Percentiles rank a stretch among this genome's conserved stretches.
Conservation (phyloP, 106 monocot genomes). For the Hemerocallis citrina region DNA sequence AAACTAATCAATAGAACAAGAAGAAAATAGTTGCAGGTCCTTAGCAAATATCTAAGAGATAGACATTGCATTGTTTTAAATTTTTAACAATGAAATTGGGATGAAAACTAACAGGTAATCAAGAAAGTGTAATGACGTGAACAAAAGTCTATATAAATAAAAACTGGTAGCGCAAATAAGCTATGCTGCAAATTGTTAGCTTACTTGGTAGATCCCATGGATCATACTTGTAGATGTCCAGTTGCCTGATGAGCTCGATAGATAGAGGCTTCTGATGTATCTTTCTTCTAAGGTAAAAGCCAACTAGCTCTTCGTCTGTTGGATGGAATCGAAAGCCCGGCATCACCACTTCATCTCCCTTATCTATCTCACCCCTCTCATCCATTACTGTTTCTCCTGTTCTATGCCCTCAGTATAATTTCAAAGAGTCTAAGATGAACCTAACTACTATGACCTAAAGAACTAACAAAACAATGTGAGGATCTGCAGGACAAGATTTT, state of each 20-base stretch:
- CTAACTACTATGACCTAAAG: neutral
- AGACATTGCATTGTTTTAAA: neutral
- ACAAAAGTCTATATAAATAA: neutral
- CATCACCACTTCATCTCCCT: conserved; percentile 57
- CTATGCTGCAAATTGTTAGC: neutral
- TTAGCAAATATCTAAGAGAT: neutral
- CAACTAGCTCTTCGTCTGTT: conserved; percentile 41
- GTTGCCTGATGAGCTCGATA: conserved; percentile 39
- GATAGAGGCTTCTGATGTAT: conserved; percentile 31
- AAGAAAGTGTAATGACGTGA: neutral
- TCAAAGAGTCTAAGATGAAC: neutral
- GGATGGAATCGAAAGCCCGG: conserved; percentile 79
- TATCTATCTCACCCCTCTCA: conserved; percentile 40
- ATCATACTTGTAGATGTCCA: conserved; percentile 50
- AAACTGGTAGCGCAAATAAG: neutral
- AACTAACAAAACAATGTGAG: neutral
- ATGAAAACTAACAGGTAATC: neutral
- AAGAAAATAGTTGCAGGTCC: neutral
- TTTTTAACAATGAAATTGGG: neutral
- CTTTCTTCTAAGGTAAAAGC: conserved; percentile 38
- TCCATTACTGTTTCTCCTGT: conserved; percentile 24
- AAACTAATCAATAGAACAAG: neutral
- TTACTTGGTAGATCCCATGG: conserved; percentile 53
- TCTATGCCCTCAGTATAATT: neutral
- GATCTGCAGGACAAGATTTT: neutral